Conservation (phyloP, 2,329 filamentous ascomycete genomes). For the Neofusicoccum ribis region DNA sequence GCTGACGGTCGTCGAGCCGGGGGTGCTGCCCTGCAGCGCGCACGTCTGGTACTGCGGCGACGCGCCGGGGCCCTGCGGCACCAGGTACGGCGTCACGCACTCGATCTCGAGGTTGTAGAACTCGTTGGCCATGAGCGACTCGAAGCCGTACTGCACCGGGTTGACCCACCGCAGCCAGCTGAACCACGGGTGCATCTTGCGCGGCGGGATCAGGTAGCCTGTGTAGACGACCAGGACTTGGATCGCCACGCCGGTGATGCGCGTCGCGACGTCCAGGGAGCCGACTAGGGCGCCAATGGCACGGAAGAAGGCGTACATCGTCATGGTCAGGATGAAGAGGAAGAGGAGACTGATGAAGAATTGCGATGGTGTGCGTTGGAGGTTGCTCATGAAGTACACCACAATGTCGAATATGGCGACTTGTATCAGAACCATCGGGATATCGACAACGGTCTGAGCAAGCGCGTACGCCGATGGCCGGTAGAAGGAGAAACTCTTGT, state of each 20-base stretch:
- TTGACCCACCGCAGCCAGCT: conserved; percentile 45
- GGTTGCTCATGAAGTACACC: conserved; percentile 63
- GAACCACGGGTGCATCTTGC: conserved; percentile 44
- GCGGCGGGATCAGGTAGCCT: conserved; percentile 41
- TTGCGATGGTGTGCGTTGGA: conserved; percentile 58
- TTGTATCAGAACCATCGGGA: conserved; percentile 59
- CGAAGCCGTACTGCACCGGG: conserved; percentile 69
- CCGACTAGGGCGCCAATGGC: conserved; percentile 38
- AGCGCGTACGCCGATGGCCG: conserved; percentile 61
- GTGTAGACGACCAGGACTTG: conserved; percentile 43
- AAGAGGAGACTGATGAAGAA: conserved; percentile 65
- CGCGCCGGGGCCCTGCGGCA: conserved; percentile 51
- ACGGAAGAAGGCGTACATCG: conserved; percentile 45
- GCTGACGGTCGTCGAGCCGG: conserved; percentile 53
- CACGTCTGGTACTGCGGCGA: conserved; percentile 58
- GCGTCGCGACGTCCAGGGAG: conserved; percentile 39
- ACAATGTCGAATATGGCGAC: conserved; percentile 60
- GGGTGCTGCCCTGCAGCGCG: conserved; percentile 57
- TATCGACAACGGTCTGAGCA: conserved; percentile 58
- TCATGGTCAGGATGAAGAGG: conserved; percentile 57
- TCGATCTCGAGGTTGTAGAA: conserved; percentile 60
- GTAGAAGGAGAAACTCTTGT: conserved; percentile 71
- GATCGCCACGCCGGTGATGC: conserved; percentile 43
- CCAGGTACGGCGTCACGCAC: conserved; percentile 57
- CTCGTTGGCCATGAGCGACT: conserved; percentile 69